Base-by-base conservation (phyloP, 768 basidiomycete genomes). In the Panaeolus papilionaceus region DNA sequence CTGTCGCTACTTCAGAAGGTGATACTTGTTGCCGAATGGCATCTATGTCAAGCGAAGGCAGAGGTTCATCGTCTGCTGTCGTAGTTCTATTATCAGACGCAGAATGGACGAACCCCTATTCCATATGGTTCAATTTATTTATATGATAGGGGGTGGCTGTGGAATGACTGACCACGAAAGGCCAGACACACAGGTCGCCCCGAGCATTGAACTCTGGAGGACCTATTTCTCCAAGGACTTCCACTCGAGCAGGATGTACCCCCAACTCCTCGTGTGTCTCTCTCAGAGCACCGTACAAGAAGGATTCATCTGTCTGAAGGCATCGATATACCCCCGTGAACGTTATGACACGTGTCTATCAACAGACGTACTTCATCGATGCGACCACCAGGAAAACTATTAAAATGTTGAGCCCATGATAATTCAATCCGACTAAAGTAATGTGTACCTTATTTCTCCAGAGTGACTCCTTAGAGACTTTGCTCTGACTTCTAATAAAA, bases 201-300 rank as follows among this genome's bases (percentile, higher is more conserved):
- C 79, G 75, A 38, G 89, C 79, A 67, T 87, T 90, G 38, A 81
- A 71, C 74, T 91, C 86, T 1, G 90, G 81, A 4, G 91, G 88
- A 10, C 88, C 87, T 18, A 93, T 79, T 65, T 83, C 77, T 5
- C 93, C 93, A 0, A 93, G 77, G 61, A 92, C 78, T 61, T 93
- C 88, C 23, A 94, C 80, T 69, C 86, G 84, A 40, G 78, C 73
- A n/a, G 88, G 83, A 38, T 76, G 73, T 54, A 94, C 82, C 6
- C 90, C 91, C 58, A 93, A 76, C 75, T 94, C 93, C 74, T 94
- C 93, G 23, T 84, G 79, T 0, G 91, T 90, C 79, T 95, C 93
- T 62, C 93, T 81, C 44, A 94, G 75, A 10, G 92, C 92, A 5
- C 88, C 81, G 51, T 82, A 80, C 23, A 87, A 71, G 45, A 88